A percentile compares a stretch with the other conserved stretches of the same genome.
phyloP scores from a whole-genome alignment of 176 grass and related monocot genomes.

The Phragmites australis region DNA sequence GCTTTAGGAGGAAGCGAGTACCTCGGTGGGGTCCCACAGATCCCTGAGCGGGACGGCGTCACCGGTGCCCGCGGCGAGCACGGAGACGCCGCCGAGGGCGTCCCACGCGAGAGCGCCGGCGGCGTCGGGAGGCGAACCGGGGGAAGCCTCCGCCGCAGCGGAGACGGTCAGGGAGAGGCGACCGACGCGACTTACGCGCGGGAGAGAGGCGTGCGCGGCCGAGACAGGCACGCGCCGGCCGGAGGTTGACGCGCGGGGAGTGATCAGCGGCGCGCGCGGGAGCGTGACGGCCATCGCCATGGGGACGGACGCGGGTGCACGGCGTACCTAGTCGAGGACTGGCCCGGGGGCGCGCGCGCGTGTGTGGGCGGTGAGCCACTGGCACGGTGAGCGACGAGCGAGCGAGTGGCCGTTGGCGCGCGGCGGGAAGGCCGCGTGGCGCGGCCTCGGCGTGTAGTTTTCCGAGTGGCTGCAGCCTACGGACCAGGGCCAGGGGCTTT shows the following conservation, averaged over 20 bases:
- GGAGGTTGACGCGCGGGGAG: neutral
- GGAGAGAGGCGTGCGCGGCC: neutral
- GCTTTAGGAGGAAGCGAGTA: neutral
- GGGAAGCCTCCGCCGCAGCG: conserved; percentile 10
- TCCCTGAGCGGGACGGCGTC: conserved; percentile 61
- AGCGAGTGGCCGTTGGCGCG: conserved; percentile 1
- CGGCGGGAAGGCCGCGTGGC: neutral
- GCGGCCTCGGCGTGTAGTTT: neutral
- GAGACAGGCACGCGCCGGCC: neutral
- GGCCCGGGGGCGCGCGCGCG: no score
- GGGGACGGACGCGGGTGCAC: neutral
- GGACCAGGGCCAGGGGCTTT: no score
- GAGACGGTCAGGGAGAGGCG: neutral
- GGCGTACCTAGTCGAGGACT: neutral
- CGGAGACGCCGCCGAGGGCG: conserved; percentile 48
- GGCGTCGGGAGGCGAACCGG: neutral
- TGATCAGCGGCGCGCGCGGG: neutral
- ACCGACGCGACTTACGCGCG: neutral
- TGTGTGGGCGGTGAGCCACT: neutral
- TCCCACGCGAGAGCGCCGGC: conserved; percentile 35
- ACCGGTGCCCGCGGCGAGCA: conserved; percentile 51
- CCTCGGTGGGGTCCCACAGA: conserved; percentile 66
- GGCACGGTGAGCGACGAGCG: neutral
- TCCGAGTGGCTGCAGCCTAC: neutral
- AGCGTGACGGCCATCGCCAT: conserved; percentile 45